Evolutionary conservation across 169 alveolate genomes (phyloP).

Genomic region (Cryptosporidium felis): DNA sequence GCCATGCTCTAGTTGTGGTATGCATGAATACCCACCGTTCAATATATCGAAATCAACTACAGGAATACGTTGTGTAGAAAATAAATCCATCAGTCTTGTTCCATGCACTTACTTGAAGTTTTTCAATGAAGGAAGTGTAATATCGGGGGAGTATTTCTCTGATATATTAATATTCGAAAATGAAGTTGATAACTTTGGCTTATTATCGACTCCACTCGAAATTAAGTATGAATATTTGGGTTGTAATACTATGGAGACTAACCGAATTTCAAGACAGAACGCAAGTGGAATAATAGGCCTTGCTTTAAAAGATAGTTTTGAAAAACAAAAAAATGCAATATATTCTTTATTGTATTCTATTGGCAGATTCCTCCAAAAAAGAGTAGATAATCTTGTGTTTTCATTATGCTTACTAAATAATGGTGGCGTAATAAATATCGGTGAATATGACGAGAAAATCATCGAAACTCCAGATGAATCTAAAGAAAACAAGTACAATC

Average conservation of each 20-base stretch:
- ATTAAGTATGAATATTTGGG: constrained; percentile 69
- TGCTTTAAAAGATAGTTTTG: constrained; percentile 21
- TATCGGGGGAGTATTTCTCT: constrained; percentile 73
- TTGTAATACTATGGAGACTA: constrained; percentile 75
- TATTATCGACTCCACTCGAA: neutral
- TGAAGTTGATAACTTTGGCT: neutral
- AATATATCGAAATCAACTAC: constrained; percentile 65
- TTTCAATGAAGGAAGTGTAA: constrained; percentile 76
- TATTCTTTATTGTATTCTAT: neutral
- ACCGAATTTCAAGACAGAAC: constrained; percentile 70
- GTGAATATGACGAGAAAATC: constrained; percentile 25
- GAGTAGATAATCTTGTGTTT: neutral
- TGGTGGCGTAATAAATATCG: constrained; percentile 56
- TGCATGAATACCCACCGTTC: constrained; percentile 75
- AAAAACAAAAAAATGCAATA: neutral
- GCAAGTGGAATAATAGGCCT: constrained; percentile 77
- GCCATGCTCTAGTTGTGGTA: constrained; percentile 75
- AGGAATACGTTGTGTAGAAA: constrained; percentile 48
- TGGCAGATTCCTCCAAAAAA: neutral
- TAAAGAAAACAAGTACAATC: neutral
- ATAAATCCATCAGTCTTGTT: neutral
- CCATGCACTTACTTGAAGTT: constrained; percentile 73
- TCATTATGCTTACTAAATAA: constrained; percentile 21
- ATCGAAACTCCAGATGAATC: neutral
- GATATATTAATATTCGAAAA: constrained; percentile 70